phyloP scores from a whole-genome alignment of 2,329 filamentous ascomycete species.

The Cladosporium sphaerospermum region DNA sequence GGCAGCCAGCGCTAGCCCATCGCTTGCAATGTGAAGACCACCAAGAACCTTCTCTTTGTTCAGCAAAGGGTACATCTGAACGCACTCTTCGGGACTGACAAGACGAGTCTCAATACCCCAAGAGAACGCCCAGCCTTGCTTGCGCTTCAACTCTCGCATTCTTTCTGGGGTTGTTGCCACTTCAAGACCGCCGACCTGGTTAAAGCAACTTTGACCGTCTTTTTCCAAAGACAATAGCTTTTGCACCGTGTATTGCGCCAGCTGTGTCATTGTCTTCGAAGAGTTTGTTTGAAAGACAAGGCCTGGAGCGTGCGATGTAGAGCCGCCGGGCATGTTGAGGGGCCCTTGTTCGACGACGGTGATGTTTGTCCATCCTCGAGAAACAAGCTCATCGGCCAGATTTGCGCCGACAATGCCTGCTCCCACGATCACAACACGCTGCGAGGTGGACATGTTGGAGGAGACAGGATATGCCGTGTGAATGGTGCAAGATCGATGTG shows the following conservation, averaged over 20 bases:
- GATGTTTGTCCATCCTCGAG: conserved; percentile 57
- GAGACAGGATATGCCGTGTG: background rate
- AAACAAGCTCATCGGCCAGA: conserved; percentile 57
- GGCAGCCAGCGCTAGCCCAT: conserved; percentile 56
- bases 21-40: conserved; percentile 54
- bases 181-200: conserved; percentile 58
- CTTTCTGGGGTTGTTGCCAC: conserved; percentile 55
- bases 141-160: conserved; percentile 56
- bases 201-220: conserved; percentile 50
- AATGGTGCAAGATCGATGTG: background rate
- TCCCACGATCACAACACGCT: conserved; percentile 51
- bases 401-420: conserved; percentile 61
- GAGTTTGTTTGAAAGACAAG: conserved; percentile 58
- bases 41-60: conserved; percentile 50
- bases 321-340: conserved; percentile 56
- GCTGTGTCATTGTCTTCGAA: conserved; percentile 51
- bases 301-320: conserved; percentile 59
- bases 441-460: conserved; percentile 5
- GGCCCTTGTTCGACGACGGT: conserved; percentile 61
- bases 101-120: conserved; percentile 55
- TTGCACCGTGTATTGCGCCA: conserved; percentile 57
- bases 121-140: conserved; percentile 54
- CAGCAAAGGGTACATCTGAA: conserved; percentile 49
- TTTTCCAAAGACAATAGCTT: conserved; percentile 51
- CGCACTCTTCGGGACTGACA: conserved; percentile 48